Conservation (phyloP, 1,284 basidiomycete genomes). For the Retiboletus flavoniger region DNA sequence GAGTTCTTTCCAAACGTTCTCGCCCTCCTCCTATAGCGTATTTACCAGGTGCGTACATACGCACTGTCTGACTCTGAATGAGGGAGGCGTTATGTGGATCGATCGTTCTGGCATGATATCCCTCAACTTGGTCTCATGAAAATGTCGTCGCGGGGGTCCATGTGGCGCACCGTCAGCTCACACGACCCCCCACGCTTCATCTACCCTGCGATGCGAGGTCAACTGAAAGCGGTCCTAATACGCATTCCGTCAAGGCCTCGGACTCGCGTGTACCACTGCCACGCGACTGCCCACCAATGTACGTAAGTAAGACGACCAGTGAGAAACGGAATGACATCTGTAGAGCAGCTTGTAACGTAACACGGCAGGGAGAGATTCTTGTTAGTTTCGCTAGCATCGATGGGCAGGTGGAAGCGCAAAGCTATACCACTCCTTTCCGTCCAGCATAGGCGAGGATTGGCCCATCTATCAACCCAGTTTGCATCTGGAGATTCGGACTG, state of each 20-base stretch:
- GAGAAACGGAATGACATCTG: background rate
- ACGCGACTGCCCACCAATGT: slow-evolving; percentile 7
- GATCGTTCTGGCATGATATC: slow-evolving; percentile 12
- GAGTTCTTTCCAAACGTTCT: slow-evolving; percentile 9
- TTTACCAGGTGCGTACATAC: slow-evolving; percentile 1
- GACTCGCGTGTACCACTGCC: slow-evolving; percentile 6
- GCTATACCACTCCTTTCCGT: too few relatives aligned
- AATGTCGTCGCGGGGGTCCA: background rate
- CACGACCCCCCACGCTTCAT: slow-evolving; percentile 13
- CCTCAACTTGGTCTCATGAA: background rate
- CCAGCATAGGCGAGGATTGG: too few relatives aligned
- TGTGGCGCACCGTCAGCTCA: slow-evolving; percentile 3
- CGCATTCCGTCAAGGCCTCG: slow-evolving; percentile 13
- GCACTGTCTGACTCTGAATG: background rate
- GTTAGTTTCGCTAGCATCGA: too few relatives aligned
- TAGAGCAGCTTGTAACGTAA: too few relatives aligned
- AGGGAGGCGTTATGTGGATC: background rate
- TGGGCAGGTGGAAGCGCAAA: too few relatives aligned
- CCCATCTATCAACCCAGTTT: too few relatives aligned
- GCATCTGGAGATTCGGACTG: too few relatives aligned
- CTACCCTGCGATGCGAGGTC: background rate
- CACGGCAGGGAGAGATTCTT: too few relatives aligned
- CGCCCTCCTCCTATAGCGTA: background rate
- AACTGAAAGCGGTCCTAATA: slow-evolving; percentile 1
- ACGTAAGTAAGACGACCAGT: background rate